Conservation (phyloP, 768 basidiomycete genomes). For the Kwoniella botswanensis region DNA sequence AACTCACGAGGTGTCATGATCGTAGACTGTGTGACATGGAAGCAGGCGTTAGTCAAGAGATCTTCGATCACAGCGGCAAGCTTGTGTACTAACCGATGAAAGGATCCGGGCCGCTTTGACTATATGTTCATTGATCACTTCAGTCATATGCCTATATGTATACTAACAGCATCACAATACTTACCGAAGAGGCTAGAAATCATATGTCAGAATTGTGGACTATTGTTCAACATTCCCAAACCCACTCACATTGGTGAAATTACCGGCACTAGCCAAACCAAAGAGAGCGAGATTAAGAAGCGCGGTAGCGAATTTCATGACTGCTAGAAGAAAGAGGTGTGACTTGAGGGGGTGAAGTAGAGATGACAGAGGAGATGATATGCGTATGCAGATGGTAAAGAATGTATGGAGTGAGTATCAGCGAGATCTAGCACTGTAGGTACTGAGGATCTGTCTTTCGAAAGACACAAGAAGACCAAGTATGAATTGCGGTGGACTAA, state of each 20-base stretch:
- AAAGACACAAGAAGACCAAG: too few species aligned
- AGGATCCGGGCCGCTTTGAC: constrained; percentile 19
- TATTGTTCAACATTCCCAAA: not conserved
- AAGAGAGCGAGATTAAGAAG: not conserved
- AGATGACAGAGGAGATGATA: constrained; percentile 57
- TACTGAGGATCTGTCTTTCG: too few species aligned
- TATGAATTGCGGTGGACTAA: too few species aligned
- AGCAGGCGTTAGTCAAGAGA: not conserved
- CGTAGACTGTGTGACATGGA: constrained; percentile 11
- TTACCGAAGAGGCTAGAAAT: constrained; percentile 15
- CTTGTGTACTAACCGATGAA: constrained; percentile 18
- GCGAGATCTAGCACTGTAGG: too few species aligned
- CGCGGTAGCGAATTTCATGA: not conserved
- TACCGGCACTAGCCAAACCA: constrained; percentile 10
- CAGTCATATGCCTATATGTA: not conserved
- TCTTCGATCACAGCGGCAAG: not conserved
- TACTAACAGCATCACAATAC: not conserved
- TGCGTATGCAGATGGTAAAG: constrained; percentile 27
- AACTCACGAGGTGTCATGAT: constrained; percentile 23
- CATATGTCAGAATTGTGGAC: not conserved
- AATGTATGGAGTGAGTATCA: constrained; percentile 3
- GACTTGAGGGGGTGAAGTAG: constrained; percentile 51
- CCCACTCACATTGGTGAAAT: constrained; percentile 19
- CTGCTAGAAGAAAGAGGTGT: not conserved
- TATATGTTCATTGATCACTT: not conserved